A percentile compares a stretch with the other conserved stretches of the same genome.
These are phyloP conservation scores for Trifolium dubium DNA, from an alignment of 306 rosid genomes.

Conservation along the genomic window DNA sequence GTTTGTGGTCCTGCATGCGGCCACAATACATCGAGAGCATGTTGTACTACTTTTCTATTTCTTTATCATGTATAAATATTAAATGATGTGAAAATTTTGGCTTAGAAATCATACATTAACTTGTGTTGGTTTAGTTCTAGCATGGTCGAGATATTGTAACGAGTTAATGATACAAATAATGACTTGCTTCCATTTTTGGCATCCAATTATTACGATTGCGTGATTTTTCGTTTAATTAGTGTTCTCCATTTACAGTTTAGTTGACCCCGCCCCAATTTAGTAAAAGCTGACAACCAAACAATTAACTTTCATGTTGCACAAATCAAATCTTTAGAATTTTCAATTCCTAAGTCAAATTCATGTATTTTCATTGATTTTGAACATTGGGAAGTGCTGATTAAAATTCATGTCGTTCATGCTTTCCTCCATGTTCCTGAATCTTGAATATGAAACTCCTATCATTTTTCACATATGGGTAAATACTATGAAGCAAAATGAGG, in stretches of 20 bases:
- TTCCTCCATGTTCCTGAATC: background rate
- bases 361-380: background rate
- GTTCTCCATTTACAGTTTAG: background rate
- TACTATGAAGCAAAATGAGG: background rate
- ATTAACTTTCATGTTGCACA: background rate
- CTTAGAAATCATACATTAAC: background rate
- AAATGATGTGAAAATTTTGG: conserved; percentile 62
- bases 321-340: background rate
- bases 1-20: conserved; percentile 50
- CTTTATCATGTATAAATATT: conserved; percentile 58
- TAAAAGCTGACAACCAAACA: background rate
- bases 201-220: background rate
- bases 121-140: conserved; percentile 1
- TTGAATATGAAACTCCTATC: no score
- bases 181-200: background rate
- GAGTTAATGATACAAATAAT: conserved; percentile 1
- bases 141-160: conserved; percentile 3
- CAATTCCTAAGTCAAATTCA: background rate
- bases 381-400: background rate
- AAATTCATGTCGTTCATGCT: background rate
- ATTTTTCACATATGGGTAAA: background rate
- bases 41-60: conserved; percentile 61
- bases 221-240: background rate
- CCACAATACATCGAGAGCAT: conserved; percentile 49
- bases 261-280: background rate